Percentiles rank a stretch among this genome's conserved stretches.
Evolutionary conservation across 2,329 filamentous ascomycete genomes (phyloP).

Genomic region (Diplodia sapinea): DNA sequence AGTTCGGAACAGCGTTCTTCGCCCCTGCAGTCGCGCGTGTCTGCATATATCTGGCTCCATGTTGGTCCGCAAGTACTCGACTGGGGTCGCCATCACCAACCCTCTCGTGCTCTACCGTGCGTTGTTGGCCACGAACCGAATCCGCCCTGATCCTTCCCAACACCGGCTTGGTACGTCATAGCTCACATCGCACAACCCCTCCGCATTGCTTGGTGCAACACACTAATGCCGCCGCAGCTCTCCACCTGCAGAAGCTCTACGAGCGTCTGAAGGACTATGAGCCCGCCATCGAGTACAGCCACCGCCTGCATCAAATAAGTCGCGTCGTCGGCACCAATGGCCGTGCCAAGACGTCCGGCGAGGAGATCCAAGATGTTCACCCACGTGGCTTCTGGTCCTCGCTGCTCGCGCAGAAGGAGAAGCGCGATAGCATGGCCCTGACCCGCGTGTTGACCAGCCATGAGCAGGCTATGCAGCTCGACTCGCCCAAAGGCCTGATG

Average conservation of each 20-base stretch:
- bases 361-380: constrained; percentile 47
- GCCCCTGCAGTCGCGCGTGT: constrained; percentile 7
- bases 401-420: constrained; percentile 61
- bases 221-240: constrained; percentile 54
- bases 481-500: constrained; percentile 76
- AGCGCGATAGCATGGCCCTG: constrained; percentile 63
- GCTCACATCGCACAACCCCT: background rate
- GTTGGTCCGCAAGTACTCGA: constrained; percentile 34
- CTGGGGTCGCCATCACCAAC: constrained; percentile 62
- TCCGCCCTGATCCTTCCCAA: constrained; percentile 72
- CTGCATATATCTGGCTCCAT: constrained; percentile 13
- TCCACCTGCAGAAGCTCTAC: constrained; percentile 80
- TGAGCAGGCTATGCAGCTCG: constrained; percentile 72
- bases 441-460: constrained; percentile 72
- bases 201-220: constrained; percentile 7
- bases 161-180: constrained; percentile 61
- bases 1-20: constrained; percentile 22
- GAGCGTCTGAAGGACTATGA: constrained; percentile 77
- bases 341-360: constrained; percentile 37
- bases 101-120: constrained; percentile 78
- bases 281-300: constrained; percentile 71
- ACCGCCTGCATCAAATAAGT: constrained; percentile 67
- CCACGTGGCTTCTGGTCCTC: constrained; percentile 60
- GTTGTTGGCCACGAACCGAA: constrained; percentile 69
- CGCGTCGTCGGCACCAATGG: constrained; percentile 45